A percentile compares a stretch with the other conserved stretches of the same genome.
Conservation (phyloP, 306 rosid species). For the Rubus idaeus region DNA sequence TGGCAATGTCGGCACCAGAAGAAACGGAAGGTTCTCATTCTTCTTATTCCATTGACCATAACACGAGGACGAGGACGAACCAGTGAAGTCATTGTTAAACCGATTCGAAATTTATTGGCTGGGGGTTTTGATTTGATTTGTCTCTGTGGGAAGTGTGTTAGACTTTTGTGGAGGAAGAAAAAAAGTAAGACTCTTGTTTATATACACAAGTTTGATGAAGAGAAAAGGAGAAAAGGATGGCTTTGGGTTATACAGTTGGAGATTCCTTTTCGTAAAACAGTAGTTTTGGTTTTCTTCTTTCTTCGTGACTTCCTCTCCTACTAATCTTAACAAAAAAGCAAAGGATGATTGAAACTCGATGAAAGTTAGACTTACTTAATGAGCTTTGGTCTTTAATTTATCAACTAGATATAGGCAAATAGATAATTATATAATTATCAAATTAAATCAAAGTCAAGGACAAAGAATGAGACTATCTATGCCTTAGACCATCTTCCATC, state of each 20-base stretch:
- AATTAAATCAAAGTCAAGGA: too few relatives aligned
- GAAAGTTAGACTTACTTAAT: background rate
- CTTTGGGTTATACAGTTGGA: conserved; percentile 36
- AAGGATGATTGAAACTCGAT: conserved; percentile 17
- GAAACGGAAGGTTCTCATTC: conserved; percentile 62
- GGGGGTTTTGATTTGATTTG: background rate
- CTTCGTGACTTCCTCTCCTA: background rate
- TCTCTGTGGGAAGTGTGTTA: background rate
- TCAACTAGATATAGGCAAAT: too few relatives aligned
- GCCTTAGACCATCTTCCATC: too few relatives aligned
- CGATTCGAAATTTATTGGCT: background rate
- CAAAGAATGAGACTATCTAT: too few relatives aligned
- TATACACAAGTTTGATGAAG: conserved; percentile 10
- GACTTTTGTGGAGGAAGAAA: background rate
- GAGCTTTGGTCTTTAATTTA: background rate
- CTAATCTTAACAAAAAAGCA: conserved; percentile 8
- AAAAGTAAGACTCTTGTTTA: background rate
- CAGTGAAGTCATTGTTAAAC: conserved; percentile 35
- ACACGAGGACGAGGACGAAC: conserved; percentile 47
- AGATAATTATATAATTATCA: too few relatives aligned
- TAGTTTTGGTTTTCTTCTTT: background rate
- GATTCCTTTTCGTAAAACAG: conserved; percentile 41
- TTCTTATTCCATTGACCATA: conserved; percentile 48
- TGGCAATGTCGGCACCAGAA: conserved; percentile 34
- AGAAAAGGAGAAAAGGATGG: conserved; percentile 43